Evolutionary conservation across 2,329 filamentous ascomycete genomes (phyloP).

Genomic region (Fusarium devonianum): DNA sequence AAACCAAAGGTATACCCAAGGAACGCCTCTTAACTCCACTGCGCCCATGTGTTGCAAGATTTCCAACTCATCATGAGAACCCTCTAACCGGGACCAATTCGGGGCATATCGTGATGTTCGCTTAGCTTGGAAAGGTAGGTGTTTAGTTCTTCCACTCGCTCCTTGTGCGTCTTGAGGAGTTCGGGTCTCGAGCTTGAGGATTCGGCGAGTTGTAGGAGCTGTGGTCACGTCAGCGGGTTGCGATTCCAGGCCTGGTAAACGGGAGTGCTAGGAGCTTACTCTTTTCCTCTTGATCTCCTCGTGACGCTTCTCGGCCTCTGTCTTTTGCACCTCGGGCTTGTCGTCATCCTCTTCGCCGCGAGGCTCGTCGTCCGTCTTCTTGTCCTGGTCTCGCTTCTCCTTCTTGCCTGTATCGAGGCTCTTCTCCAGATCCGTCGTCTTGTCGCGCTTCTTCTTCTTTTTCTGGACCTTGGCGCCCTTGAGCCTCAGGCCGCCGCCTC

Average conservation of each 20-base stretch:
- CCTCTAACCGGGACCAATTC: slow-evolving; percentile 69
- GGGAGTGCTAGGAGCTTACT: slow-evolving; percentile 57
- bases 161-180: slow-evolving; percentile 94
- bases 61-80: too few relatives aligned
- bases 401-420: slow-evolving; percentile 48
- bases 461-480: slow-evolving; percentile 76
- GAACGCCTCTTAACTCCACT: slow-evolving; percentile 40
- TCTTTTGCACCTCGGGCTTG: slow-evolving; percentile 64
- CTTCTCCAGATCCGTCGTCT: slow-evolving; percentile 57
- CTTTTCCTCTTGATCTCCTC: slow-evolving; percentile 83
- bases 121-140: slow-evolving; percentile 89
- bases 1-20: slow-evolving; percentile 36
- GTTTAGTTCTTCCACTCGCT: slow-evolving; percentile 94
- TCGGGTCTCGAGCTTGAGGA: slow-evolving; percentile 67
- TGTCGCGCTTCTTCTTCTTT: slow-evolving; percentile 68
- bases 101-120: slow-evolving; percentile 97
- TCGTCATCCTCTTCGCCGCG: slow-evolving; percentile 46
- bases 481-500: slow-evolving; percentile 79
- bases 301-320: slow-evolving; percentile 81
- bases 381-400: slow-evolving; percentile 23
- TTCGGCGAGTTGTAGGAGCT: slow-evolving; percentile 83
- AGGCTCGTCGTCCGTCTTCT: slow-evolving; percentile 40
- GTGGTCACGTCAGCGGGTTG: slow-evolving; percentile 18
- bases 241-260: not conserved
- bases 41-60: not conserved